A percentile compares a stretch with the other conserved stretches of the same genome.
phyloP scores from a whole-genome alignment of 2,329 filamentous ascomycete species.

The Dothistroma septosporum region DNA sequence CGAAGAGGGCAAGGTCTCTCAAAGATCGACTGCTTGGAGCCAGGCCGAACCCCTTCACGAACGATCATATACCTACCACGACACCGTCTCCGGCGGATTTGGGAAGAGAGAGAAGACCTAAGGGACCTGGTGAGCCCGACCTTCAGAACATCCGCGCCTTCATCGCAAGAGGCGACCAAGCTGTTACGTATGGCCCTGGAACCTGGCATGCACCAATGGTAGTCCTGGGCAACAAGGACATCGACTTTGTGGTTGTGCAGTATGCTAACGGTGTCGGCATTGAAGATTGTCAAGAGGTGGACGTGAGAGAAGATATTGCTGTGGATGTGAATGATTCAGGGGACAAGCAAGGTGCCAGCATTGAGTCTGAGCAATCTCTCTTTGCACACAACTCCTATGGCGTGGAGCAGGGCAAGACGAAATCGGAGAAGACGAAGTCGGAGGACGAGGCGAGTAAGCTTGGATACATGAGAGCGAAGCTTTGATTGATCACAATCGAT shows the following conservation, averaged over 20 bases:
- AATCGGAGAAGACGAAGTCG: background rate
- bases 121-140: slow-evolving; percentile 64
- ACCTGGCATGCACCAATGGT: slow-evolving; percentile 99
- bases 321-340: slow-evolving; percentile 30
- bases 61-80: slow-evolving; percentile 40
- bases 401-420: background rate
- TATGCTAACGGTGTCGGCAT: slow-evolving; percentile 74
- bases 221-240: slow-evolving; percentile 63
- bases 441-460: slow-evolving; percentile 10
- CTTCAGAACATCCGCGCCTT: slow-evolving; percentile 68
- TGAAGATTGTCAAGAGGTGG: slow-evolving; percentile 86
- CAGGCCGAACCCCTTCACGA: slow-evolving; percentile 48
- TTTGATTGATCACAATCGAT: slow-evolving; percentile 4
- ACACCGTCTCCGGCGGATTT: slow-evolving; percentile 17
- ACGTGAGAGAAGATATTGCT: slow-evolving; percentile 30
- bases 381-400: background rate
- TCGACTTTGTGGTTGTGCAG: slow-evolving; percentile 88
- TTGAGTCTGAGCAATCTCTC: background rate
- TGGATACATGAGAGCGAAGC: slow-evolving; percentile 21
- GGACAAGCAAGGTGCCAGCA: background rate
- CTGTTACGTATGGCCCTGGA: slow-evolving; percentile 84
- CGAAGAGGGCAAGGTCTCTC: slow-evolving; percentile 27
- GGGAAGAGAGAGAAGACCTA: slow-evolving; percentile 28
- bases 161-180: slow-evolving; percentile 70
- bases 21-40: slow-evolving; percentile 42